These are phyloP conservation scores for Cochlearia excelsa DNA, from an alignment of 345 rosid species.

Conservation along the genomic window DNA sequence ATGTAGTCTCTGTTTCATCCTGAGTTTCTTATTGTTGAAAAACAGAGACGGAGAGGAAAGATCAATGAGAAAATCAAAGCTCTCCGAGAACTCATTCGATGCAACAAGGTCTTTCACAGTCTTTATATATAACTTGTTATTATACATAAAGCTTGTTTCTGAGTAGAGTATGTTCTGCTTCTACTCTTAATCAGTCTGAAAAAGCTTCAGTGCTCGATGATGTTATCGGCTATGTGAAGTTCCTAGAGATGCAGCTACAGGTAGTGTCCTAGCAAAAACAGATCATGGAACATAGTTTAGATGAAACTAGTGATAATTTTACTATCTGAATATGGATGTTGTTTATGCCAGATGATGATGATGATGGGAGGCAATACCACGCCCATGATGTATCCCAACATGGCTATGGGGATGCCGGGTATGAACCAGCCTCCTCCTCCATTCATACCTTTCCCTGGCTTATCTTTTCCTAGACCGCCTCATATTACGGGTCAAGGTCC, in stretches of 20 bases:
- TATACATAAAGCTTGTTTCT: background rate
- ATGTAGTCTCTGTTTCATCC: too few species aligned
- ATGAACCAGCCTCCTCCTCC: constrained; percentile 25
- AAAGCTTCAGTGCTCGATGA: constrained; percentile 36
- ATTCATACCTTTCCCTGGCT: background rate
- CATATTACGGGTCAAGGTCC: constrained; percentile 2
- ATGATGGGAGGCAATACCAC: constrained; percentile 48
- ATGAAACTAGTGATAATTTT: background rate
- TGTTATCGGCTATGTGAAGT: constrained; percentile 18
- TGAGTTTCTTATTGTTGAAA: too few species aligned
- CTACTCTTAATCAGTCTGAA: constrained; percentile 17
- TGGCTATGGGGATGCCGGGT: constrained; percentile 32
- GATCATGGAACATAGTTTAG: too few species aligned
- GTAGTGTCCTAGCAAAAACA: constrained; percentile 8
- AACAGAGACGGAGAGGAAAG: constrained; percentile 63
- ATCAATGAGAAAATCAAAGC: constrained; percentile 69
- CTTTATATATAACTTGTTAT: background rate
- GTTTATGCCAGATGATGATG: constrained; percentile 56
- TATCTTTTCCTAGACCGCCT: background rate
- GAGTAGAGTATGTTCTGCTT: background rate
- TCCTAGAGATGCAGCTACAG: constrained; percentile 23
- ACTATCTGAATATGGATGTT: constrained; percentile 8
- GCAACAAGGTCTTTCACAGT: constrained; percentile 20
- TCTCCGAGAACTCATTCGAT: constrained; percentile 45
- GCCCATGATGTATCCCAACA: constrained; percentile 56